phyloP scores from a whole-genome alignment of 139 green algal species.

The Auxenochlorella protothecoides region DNA sequence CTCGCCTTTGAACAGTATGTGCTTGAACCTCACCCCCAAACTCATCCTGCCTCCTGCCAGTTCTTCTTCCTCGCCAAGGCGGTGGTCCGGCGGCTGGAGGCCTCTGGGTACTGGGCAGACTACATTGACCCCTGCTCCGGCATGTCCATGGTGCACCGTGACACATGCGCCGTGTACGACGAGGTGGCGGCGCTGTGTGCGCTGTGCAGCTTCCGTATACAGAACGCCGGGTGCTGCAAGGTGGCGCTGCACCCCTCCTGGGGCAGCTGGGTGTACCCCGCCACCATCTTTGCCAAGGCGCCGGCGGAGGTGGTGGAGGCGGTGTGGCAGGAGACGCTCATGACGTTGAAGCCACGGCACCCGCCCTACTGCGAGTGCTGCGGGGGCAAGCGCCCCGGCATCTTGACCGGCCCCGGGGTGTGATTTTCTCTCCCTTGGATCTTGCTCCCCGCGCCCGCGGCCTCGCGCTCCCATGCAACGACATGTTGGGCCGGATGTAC shows the following conservation, averaged over 20 bases:
- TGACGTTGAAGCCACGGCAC: too few relatives aligned
- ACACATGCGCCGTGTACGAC: constrained; percentile 55
- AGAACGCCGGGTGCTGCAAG: constrained; percentile 77
- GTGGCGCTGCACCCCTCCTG: constrained; percentile 80
- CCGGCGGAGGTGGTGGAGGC: constrained; percentile 23
- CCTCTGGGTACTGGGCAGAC: constrained; percentile 77
- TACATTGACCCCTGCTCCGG: constrained; percentile 96
- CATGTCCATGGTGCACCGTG: constrained; percentile 77
- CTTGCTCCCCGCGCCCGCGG: too few relatives aligned
- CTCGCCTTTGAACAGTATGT: not conserved
- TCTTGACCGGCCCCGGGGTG: too few relatives aligned
- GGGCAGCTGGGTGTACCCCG: constrained; percentile 85
- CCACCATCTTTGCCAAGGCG: constrained; percentile 77
- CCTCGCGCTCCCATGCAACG: too few relatives aligned
- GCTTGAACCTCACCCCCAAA: not conserved
- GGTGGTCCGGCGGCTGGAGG: constrained; percentile 52
- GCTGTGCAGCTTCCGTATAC: constrained; percentile 49
- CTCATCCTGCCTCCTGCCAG: constrained; percentile 26
- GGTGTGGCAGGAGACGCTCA: too few relatives aligned
- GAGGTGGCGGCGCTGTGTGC: constrained; percentile 75
- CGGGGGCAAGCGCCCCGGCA: too few relatives aligned
- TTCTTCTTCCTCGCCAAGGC: constrained; percentile 79
- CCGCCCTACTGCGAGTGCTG: too few relatives aligned
- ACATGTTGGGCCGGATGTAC: too few relatives aligned
- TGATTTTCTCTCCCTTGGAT: too few relatives aligned